Evolutionary conservation across 2,329 filamentous ascomycete genomes (phyloP).

Genomic region (Periconia sp.): DNA sequence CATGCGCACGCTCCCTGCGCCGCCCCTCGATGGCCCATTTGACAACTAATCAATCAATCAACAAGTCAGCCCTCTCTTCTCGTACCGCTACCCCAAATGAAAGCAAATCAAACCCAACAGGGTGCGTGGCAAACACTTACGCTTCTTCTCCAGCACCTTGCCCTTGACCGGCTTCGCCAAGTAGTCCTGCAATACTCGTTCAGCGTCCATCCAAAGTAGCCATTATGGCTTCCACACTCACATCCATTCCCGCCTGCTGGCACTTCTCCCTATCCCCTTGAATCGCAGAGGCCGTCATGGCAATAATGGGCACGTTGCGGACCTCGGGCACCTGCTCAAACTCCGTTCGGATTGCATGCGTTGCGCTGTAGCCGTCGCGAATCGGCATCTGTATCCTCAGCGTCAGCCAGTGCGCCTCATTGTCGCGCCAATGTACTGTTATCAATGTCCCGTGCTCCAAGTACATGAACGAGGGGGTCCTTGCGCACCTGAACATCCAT

Average conservation of each 20-base stretch:
- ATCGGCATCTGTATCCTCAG: slow-evolving; percentile 51
- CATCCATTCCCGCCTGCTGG: slow-evolving; percentile 71
- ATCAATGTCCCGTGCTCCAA: not conserved
- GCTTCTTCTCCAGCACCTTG: slow-evolving; percentile 62
- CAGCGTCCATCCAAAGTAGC: slow-evolving; percentile 20
- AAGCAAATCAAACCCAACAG: not conserved
- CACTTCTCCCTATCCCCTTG: slow-evolving; percentile 77
- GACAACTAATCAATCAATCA: slow-evolving; percentile 45
- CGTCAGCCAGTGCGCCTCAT: slow-evolving; percentile 25
- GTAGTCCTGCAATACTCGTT: slow-evolving; percentile 29
- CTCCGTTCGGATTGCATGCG: slow-evolving; percentile 70
- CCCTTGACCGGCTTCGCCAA: slow-evolving; percentile 63
- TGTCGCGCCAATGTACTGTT: not conserved
- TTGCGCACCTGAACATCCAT: slow-evolving; percentile 72
- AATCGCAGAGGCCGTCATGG: slow-evolving; percentile 80
- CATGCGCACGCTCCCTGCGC: slow-evolving; percentile 26
- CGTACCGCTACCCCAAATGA: slow-evolving; percentile 10
- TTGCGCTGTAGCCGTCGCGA: slow-evolving; percentile 77
- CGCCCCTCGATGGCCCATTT: slow-evolving; percentile 62
- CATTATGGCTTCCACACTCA: slow-evolving; percentile 22
- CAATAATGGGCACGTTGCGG: slow-evolving; percentile 70
- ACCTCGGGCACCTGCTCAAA: slow-evolving; percentile 60
- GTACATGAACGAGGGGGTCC: not conserved
- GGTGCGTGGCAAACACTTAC: not conserved
- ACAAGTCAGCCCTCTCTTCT: slow-evolving; percentile 43